Base-by-base conservation (phyloP, 169 alveolate species). In the Blepharisma undulans region DNA sequence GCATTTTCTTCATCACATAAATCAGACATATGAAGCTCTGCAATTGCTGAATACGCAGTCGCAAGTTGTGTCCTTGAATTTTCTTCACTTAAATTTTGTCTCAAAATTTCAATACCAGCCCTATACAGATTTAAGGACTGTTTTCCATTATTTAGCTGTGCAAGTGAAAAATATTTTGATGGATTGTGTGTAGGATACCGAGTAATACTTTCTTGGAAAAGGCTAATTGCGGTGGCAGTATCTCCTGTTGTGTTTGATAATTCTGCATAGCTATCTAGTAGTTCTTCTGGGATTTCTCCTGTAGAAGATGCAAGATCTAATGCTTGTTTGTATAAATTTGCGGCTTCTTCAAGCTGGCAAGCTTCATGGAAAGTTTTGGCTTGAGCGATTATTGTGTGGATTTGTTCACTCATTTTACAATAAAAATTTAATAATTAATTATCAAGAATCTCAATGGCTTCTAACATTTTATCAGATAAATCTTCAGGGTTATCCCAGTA, bases 21-120 rank as follows among this genome's bases (percentile, higher is more conserved):
- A 18, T 93, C 94, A 34, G 94, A 92, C 95, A 94, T 94, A 72
- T 87, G 92, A 3, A 92, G 84, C 32, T 94, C 96, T 14, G 95
- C 96, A 3, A 94, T 72, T 1, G 94, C 84, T 22, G 95, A 84
- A 25, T 82, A 91, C 0, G 96, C 96, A 21, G 93, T 34, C 8
- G 95, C 95, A 16, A 90, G 89, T 32, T 88, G 78, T 29, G 82
- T 72, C 32, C 80, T 22, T 4, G 29, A 74, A 5, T 74, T 74
- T 22, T 74, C 33, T 33, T 34, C 78, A 21, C 76, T 22, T 25
- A 29, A 22, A 25, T 32, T 22, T 21, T 33, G 29, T 29, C 18
- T 74, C 80, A 74, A 25, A 19, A 82, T 21, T 16, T 32, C 77
- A 59, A 82, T 82, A 7, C 89, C 89, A 32, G 22, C 27, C n/a